Base-by-base conservation (phyloP, 352 stramenopile genomes). In the Pythium aquatile region DNA sequence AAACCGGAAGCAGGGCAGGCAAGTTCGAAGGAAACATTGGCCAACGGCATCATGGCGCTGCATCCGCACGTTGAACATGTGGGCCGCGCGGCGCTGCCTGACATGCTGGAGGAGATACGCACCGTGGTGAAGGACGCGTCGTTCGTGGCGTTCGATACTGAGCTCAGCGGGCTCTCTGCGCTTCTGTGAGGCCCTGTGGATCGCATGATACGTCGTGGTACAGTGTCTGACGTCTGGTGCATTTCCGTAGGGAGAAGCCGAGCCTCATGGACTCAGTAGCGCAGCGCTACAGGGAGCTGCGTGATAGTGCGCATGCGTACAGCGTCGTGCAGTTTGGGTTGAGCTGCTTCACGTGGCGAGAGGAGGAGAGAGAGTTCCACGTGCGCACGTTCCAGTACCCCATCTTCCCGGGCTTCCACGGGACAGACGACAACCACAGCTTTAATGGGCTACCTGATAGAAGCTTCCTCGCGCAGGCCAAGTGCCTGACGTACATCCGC, bases 71-170 rank as follows among this genome's bases (percentile, higher is more conserved):
- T 72, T 20, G 59, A 72, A 52, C 29, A 53, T 16, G 55, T 72
- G 32, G 55, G 33, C 13, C 65, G 65, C 7, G 49, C 53, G 30
- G 1, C 55, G 29, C 59, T 72, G 14, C 42, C 46, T 6, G 54
- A 52, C 46, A 52, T 42, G 46, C 35, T 72, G 7, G 47, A 46
- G 32, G 20, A 14, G 20, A 30, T 72, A 7, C 65, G 58, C 17
- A 59, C 37, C 1, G 24, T 58, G 9, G 11, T 73, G 4, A 26
- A 63, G 40, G 49, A 24, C 59, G 78, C 77, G 57, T 75, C 81
- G 39, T 93, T 93, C 62, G 74, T 91, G 49, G 79, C 84, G 17
- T 79, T 93, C 56, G 84, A 93, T 60, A 88, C 82, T 20, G 84
- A 93, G 61, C 85, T 93, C 65, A 83, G 80, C 61, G 84, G 84